Base-by-base conservation (phyloP, 768 basidiomycete species). In the Inosperma sp. region DNA sequence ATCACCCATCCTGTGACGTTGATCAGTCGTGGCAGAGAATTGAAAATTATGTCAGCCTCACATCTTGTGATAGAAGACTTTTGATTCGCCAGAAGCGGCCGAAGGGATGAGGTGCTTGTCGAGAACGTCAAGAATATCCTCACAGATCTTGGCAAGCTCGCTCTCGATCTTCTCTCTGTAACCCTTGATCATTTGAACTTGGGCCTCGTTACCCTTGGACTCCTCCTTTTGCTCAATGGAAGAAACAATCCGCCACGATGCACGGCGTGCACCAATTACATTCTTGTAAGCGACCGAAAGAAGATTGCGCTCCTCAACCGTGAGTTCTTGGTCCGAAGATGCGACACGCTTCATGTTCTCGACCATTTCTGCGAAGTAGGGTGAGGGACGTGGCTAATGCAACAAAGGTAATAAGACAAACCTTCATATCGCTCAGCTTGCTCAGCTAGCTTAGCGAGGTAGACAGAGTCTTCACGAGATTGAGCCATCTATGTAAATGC, bases 51-150 rank as follows among this genome's bases (percentile, higher is more conserved):
- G 13, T 29, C 23, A 19, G 19, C 48, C 90, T 56, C 61, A 93
- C 92, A 96, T 93, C 84, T 97, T 97, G 83, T 95, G 93, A 79
- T 98, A 98, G 82, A 97, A 98, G 51, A 97, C 94, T 78, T 96
- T 95, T 52, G 88, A 92, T 74, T 98, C 95, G 65, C 94, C 93
- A 51, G 91, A 87, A 55, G 91, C 92, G 45, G 95, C 95, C 9
- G 93, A 94, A 56, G 93, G 93, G 62, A 92, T 96, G 63, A 97
- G 86, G 79, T 96, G 93, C 78, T 95, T 92, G 72, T 94, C 92
- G 60, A 98, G 88, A 45, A 98, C 93, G 56, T 90, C 85, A 62
- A 98, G 88, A 65, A 98, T 96, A 68, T 97, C 93, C 75, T 96
- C 93, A 76, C 94, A 98, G 72, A 98, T 96, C 76, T 93, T 93